Conservation (phyloP, 208 protist species). For the Strigomonas galati region DNA sequence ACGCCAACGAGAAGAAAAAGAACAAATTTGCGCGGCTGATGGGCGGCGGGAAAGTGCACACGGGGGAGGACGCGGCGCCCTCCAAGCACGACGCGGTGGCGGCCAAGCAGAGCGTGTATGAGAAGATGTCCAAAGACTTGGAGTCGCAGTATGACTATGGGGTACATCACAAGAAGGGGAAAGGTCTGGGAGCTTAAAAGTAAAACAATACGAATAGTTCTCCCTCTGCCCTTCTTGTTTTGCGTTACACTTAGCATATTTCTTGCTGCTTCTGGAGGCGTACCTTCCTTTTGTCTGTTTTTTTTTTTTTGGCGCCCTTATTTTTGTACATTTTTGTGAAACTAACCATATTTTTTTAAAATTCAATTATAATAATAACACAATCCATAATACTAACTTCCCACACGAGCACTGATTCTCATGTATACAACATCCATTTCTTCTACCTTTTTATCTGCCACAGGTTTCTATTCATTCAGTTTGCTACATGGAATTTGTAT, state of each 20-base stretch:
- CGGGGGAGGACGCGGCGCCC: too few relatives aligned
- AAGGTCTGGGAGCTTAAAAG: conserved; percentile 67
- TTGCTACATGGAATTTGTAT: too few relatives aligned
- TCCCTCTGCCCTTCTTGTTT: neutral
- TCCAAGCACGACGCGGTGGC: conserved; percentile 2
- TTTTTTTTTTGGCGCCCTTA: conserved; percentile 2
- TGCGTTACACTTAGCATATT: neutral
- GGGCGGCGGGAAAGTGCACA: conserved; percentile 68
- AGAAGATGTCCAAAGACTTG: conserved; percentile 59
- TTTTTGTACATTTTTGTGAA: neutral
- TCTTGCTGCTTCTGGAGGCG: neutral
- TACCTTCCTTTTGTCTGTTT: conserved; percentile 5
- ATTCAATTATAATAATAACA: conserved; percentile 3
- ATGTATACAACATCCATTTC: too few relatives aligned
- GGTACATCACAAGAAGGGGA: conserved; percentile 56
- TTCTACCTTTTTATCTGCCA: conserved; percentile 14
- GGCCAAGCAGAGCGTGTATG: conserved; percentile 18
- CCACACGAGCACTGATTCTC: neutral
- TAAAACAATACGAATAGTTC: neutral
- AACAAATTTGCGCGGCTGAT: conserved; percentile 80
- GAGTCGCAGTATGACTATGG: conserved; percentile 65
- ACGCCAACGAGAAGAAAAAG: conserved; percentile 47
- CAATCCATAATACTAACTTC: too few relatives aligned
- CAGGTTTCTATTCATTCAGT: conserved; percentile 1
- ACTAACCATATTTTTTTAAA: conserved; percentile 10